Conservation (phyloP, 2,329 filamentous ascomycete genomes). For the Monosporascus sp. region DNA sequence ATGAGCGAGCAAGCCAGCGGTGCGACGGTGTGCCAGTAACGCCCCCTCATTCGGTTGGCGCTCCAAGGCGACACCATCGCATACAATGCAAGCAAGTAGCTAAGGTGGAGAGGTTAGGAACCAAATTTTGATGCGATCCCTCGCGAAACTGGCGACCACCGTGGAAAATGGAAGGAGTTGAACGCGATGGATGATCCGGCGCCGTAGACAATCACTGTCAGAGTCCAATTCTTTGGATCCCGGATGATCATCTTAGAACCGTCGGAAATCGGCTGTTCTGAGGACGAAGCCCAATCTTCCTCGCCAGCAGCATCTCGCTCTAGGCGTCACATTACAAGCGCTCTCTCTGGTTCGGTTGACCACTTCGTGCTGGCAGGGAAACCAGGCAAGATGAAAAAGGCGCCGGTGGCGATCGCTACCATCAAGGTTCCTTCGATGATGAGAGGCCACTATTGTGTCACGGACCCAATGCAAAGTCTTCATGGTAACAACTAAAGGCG, state of each 20-base stretch:
- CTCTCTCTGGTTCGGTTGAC: conserved; percentile 13
- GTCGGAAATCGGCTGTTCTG: conserved; percentile 2
- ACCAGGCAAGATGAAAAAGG: conserved; percentile 17
- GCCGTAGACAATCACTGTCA: conserved; percentile 1
- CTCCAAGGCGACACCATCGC: conserved; percentile 30
- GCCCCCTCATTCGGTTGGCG: conserved; percentile 32
- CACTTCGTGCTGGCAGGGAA: conserved; percentile 15
- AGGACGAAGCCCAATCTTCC: conserved; percentile 14
- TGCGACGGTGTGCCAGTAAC: conserved; percentile 30
- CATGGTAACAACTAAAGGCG: no score
- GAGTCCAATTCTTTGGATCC: conserved; percentile 5
- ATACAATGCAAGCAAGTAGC: conserved; percentile 19
- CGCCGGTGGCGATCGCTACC: conserved; percentile 17
- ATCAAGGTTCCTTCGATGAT: conserved; percentile 15
- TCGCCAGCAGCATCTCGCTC: conserved; percentile 14
- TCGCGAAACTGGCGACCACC: conserved; percentile 21
- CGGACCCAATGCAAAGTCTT: not conserved
- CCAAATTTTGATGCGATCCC: conserved; percentile 16
- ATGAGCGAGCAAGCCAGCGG: conserved; percentile 15
- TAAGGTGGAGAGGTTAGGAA: conserved; percentile 26
- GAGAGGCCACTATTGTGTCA: conserved; percentile 1
- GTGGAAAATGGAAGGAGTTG: conserved; percentile 20
- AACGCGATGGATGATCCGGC: conserved; percentile 1
- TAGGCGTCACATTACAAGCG: conserved; percentile 14
- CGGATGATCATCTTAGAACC: conserved; percentile 14